A percentile compares a stretch with the other conserved stretches of the same genome.
Evolutionary conservation across 1,284 basidiomycete species (phyloP).

Genomic region (Dichomitus squalens): DNA sequence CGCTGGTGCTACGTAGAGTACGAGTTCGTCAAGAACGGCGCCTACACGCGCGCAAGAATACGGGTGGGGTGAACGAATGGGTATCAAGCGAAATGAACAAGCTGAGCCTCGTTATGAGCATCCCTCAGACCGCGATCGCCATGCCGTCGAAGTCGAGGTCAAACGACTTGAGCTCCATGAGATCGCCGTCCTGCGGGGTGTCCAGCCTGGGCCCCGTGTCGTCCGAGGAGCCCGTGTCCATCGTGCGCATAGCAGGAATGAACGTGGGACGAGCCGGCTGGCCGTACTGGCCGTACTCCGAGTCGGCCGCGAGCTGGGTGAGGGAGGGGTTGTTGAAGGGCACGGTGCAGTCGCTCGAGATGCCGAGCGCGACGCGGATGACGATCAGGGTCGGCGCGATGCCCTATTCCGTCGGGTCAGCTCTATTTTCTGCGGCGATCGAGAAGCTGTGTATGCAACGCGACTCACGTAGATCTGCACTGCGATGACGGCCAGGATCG

Average conservation of each 20-base stretch:
- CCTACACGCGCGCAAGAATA: no score
- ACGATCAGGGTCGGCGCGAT: constrained; percentile 24
- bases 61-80: no score
- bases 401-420: constrained; percentile 6
- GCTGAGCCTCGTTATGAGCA: no score
- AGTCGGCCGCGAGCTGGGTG: background rate
- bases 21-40: no score
- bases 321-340: background rate
- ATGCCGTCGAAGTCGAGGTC: background rate
- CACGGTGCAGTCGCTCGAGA: background rate
- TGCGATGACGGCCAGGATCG: constrained; percentile 37
- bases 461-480: constrained; percentile 42
- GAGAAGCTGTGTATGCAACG: background rate
- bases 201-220: constrained; percentile 1
- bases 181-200: background rate
- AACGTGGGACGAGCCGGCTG: background rate
- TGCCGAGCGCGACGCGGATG: constrained; percentile 12
- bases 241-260: constrained; percentile 4
- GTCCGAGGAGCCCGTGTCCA: background rate
- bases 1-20: no score
- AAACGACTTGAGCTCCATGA: constrained; percentile 6
- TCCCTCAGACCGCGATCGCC: constrained; percentile 2
- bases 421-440: background rate
- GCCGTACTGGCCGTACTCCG: background rate
- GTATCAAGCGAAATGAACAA: no score